phyloP scores from a whole-genome alignment of 805 yeast species.

The Lipomyces chichibuensis region DNA sequence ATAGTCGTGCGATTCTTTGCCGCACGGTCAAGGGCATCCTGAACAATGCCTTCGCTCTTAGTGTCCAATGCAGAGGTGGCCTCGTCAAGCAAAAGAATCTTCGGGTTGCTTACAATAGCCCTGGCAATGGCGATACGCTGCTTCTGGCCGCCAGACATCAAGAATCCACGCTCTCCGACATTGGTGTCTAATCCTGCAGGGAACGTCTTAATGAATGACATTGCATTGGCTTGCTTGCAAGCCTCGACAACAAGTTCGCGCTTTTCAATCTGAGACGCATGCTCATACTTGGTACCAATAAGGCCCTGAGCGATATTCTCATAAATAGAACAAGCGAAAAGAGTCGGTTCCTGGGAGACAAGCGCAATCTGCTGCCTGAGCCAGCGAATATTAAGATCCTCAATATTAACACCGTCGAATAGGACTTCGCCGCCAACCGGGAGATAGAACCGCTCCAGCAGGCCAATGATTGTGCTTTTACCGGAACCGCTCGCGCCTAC shows the following conservation, averaged over 20 bases:
- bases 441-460: conserved; percentile 87
- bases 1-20: conserved; percentile 50
- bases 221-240: conserved; percentile 56
- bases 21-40: conserved; percentile 51
- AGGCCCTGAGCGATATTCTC: conserved; percentile 83
- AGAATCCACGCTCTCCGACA: conserved; percentile 61
- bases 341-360: conserved; percentile 94
- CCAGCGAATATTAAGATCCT: conserved; percentile 70
- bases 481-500: conserved; percentile 97
- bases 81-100: conserved; percentile 61
- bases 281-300: conserved; percentile 39
- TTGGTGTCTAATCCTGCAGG: conserved; percentile 56
- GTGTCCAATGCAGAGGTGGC: conserved; percentile 71
- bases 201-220: conserved; percentile 52
- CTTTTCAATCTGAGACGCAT: conserved; percentile 46
- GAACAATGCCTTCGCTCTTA: conserved; percentile 61
- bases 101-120: conserved; percentile 58
- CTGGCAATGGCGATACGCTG: conserved; percentile 69
- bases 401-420: conserved; percentile 82
- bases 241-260: conserved; percentile 49
- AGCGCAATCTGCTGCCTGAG: conserved; percentile 78
- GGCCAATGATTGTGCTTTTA: conserved; percentile 81
- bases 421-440: conserved; percentile 71
- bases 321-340: conserved; percentile 81
- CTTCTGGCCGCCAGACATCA: conserved; percentile 69